phyloP scores from a whole-genome alignment of 2,329 filamentous ascomycete species.

The Beauveria medogensis region DNA sequence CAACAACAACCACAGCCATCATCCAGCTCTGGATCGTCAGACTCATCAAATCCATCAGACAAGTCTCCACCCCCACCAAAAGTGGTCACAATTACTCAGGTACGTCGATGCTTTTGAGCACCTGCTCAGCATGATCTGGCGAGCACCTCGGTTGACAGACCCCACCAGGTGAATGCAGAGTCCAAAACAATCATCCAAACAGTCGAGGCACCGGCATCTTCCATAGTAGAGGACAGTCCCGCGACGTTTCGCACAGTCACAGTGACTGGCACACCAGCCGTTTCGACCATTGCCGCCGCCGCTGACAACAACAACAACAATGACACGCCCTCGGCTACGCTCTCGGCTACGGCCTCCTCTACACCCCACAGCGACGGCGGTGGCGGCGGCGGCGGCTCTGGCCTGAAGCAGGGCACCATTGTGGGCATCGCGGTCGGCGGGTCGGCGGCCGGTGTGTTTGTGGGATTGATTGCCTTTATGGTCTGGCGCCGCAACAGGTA shows the following conservation, averaged over 20 bases:
- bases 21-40: not conserved
- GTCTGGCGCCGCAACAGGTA: constrained; percentile 1
- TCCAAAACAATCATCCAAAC: not conserved
- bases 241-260: not conserved
- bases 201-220: not conserved
- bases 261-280: not conserved
- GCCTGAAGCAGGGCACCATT: not conserved
- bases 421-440: constrained; percentile 4
- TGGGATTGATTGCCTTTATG: not conserved
- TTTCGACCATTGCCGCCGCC: not conserved
- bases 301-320: not conserved
- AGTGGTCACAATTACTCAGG: not conserved
- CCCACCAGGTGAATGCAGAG: too few species aligned
- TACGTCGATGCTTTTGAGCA: not conserved
- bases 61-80: not conserved
- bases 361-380: not conserved
- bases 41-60: not conserved
- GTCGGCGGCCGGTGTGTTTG: not conserved
- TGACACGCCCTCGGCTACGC: not conserved
- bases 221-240: not conserved
- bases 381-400: not conserved
- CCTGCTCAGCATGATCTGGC: too few species aligned
- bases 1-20: not conserved
- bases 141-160: too few species aligned
- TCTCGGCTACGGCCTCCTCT: not conserved